These are phyloP conservation scores for Pleurotus salmoneostramineus DNA, from an alignment of 768 basidiomycete genomes.

Conservation along the genomic window DNA sequence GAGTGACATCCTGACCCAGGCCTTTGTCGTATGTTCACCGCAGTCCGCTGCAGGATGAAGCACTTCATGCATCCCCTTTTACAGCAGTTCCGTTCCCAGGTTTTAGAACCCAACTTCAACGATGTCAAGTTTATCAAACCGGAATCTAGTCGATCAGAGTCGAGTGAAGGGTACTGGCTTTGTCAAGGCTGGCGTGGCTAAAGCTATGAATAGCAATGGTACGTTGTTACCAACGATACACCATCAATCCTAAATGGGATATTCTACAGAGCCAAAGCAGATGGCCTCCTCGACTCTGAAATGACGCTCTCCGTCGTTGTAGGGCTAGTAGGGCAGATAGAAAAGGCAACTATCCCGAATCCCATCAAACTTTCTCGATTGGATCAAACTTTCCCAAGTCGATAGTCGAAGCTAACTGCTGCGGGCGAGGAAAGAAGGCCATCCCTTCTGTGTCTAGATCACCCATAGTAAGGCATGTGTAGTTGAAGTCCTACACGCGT, in stretches of 20 bases:
- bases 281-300: too few species aligned
- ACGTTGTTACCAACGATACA: neutral
- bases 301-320: too few species aligned
- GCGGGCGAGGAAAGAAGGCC: too few species aligned
- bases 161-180: slow-evolving; percentile 83
- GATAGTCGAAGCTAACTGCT: too few species aligned
- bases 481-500: neutral
- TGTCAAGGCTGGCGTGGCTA: slow-evolving; percentile 60
- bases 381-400: too few species aligned
- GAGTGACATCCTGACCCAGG: slow-evolving; percentile 13
- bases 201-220: neutral
- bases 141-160: slow-evolving; percentile 70
- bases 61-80: slow-evolving; percentile 77
- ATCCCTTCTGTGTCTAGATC: too few species aligned
- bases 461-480: too few species aligned
- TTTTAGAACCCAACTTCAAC: slow-evolving; percentile 60
- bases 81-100: slow-evolving; percentile 56
- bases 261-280: too few species aligned
- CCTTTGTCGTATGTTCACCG: slow-evolving; percentile 6
- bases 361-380: too few species aligned
- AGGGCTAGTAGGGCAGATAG: too few species aligned
- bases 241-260: neutral
- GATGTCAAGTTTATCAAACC: slow-evolving; percentile 76
- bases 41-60: slow-evolving; percentile 57
- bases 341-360: too few species aligned